Conservation (phyloP, 2,329 filamentous ascomycete genomes). For the Proliferodiscus dingleyae region DNA sequence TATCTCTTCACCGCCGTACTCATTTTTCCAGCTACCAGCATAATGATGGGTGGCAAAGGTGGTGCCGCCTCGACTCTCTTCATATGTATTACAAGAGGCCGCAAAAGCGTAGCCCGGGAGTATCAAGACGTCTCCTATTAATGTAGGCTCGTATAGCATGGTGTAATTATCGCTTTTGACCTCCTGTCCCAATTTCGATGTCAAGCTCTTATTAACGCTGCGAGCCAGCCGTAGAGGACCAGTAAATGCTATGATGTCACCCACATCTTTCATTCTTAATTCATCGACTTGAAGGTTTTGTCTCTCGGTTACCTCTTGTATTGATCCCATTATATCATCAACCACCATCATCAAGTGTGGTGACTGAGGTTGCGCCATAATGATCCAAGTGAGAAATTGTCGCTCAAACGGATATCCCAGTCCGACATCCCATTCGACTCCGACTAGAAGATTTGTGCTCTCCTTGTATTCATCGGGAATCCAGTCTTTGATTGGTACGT, state of each 20-base stretch:
- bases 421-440: constrained; percentile 34
- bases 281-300: constrained; percentile 14
- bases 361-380: constrained; percentile 23
- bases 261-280: constrained; percentile 20
- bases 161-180: constrained; percentile 12
- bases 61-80: background rate
- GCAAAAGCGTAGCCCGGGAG: constrained; percentile 15
- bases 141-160: constrained; percentile 21
- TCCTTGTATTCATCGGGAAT: constrained; percentile 30
- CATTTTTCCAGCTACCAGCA: constrained; percentile 14
- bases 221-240: constrained; percentile 26
- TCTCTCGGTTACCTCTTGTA: constrained; percentile 12
- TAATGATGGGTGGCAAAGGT: constrained; percentile 13
- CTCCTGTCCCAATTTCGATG: constrained; percentile 10
- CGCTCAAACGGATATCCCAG: constrained; percentile 13
- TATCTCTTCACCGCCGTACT: constrained; percentile 3
- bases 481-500: constrained; percentile 31
- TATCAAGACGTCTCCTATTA: constrained; percentile 26
- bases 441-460: constrained; percentile 32
- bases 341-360: constrained; percentile 26
- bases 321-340: constrained; percentile 23
- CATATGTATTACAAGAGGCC: constrained; percentile 4
- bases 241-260: constrained; percentile 29
- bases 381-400: constrained; percentile 30
- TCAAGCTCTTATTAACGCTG: constrained; percentile 25